Evolutionary conservation across 23 red algal species (phyloP), one percentile per base, ranked within the genome.

Genomic region (Gracilaria vermiculophylla): DNA sequence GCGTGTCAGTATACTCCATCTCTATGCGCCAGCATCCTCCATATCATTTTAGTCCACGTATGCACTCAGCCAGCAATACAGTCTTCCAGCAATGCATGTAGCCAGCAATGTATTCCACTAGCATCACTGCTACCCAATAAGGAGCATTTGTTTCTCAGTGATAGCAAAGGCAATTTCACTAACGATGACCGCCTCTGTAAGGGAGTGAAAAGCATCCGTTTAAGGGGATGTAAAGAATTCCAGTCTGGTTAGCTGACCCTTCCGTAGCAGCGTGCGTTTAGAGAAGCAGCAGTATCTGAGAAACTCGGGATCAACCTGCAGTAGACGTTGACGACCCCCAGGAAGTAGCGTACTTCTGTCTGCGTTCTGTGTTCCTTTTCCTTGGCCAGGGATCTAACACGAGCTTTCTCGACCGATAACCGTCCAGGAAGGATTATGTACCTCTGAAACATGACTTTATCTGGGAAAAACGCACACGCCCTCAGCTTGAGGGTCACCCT

Each of bases 401-500:
- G 42, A 51, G 42, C 71, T 17, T 45, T 45, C n/a, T 77, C 42
- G 19, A 52, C 49, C 33, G n/a, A 20, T 12, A 51, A 43, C 71
- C 29, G 0, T 77, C 71, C 49, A 29, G 71, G 14, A 52, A 33
- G 23, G 19, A 77, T 21, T 24, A 81, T 60, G 53, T 61, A 51
- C 27, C 1, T 34, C 15, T 60, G 77, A 37, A 35, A 57, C 47
- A 20, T 0, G 53, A 81, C 54, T 34, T 55, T 57, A 48, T 33
- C 53, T 29, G 31, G 15, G 33, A 37, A 48, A 36, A 81, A 39
- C 20, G 32, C 29, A 32, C 77, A 58, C 21, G 57, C 60, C 77
- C 35, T 81, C n/a, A 81, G 32, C 77, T 81, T 81, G 16, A 81
- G 47, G 17, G 48, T 58, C 16, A 60, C 23, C 14, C 21, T 33